Percentiles rank a stretch among this genome's conserved stretches.
phyloP scores from a whole-genome alignment of 2,329 filamentous ascomycete species.

The Xylaria sp. region DNA sequence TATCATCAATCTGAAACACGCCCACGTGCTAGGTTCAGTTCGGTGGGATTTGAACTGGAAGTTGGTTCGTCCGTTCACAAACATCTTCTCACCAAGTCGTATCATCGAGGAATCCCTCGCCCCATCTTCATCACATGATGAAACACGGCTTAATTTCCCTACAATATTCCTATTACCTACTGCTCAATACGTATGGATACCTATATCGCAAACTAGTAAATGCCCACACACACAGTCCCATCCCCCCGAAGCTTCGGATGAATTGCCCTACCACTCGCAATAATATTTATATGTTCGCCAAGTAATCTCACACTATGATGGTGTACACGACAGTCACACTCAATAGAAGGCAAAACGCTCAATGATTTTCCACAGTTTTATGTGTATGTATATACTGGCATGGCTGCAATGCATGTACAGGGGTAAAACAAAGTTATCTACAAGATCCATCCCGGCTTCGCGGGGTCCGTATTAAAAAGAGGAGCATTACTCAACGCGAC shows the following conservation, averaged over 20 bases:
- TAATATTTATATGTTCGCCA: background rate
- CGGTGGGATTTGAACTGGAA: background rate
- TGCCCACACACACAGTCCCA: background rate
- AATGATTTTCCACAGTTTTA: background rate
- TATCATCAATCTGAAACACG: slow-evolving; percentile 1
- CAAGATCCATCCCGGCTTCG: slow-evolving; percentile 11
- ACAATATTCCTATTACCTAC: no score
- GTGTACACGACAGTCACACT: background rate
- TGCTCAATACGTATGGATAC: no score
- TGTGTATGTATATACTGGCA: slow-evolving; percentile 13
- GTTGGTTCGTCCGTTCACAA: background rate
- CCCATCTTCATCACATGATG: slow-evolving; percentile 11
- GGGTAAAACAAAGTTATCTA: slow-evolving; percentile 29
- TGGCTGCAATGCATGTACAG: slow-evolving; percentile 24
- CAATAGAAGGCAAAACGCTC: background rate
- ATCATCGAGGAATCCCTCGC: background rate
- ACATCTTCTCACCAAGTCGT: slow-evolving; percentile 11
- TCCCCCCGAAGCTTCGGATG: no score
- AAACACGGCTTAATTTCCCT: slow-evolving; percentile 4
- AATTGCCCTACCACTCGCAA: no score
- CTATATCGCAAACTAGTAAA: no score
- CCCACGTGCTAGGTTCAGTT: background rate
- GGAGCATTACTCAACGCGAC: background rate
- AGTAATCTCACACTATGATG: background rate
- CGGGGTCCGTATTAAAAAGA: slow-evolving; percentile 4